Percentiles rank a stretch among this genome's conserved stretches.
Conservation (phyloP, 371 early-diverging fungal genomes). For the Gilbertella persicaria region DNA sequence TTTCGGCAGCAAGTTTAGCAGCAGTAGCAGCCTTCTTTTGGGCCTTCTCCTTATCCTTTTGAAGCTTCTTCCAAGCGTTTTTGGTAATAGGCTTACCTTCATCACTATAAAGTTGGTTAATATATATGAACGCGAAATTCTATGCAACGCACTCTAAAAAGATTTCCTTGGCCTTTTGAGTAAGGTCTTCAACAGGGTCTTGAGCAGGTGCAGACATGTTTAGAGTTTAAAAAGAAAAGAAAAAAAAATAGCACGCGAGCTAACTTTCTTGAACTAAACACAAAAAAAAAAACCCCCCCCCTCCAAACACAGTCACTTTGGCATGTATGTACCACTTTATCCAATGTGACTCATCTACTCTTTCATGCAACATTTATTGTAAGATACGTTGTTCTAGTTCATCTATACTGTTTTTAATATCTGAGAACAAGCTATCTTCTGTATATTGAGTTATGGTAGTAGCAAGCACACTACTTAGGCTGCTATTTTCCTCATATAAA, state of each 20-base stretch:
- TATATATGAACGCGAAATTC: neutral
- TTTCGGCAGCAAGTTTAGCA: conserved; percentile 83
- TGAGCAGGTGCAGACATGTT: conserved; percentile 38
- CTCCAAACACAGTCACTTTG: neutral
- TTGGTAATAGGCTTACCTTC: conserved; percentile 92
- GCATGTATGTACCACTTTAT: neutral
- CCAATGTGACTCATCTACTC: neutral
- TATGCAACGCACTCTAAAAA: conserved; percentile 48
- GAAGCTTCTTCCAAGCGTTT: conserved; percentile 91
- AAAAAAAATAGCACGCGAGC: conserved; percentile 2
- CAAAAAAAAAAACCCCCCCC: neutral
- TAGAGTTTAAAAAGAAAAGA: neutral
- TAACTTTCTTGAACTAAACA: too few relatives aligned
- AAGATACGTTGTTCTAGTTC: neutral
- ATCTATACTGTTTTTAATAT: neutral
- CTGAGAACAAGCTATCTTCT: neutral
- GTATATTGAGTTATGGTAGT: neutral
- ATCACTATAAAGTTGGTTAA: conserved; percentile 48
- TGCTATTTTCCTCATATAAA: neutral
- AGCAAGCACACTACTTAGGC: neutral
- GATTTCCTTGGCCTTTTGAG: conserved; percentile 58
- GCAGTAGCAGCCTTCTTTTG: conserved; percentile 76
- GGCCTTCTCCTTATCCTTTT: conserved; percentile 90
- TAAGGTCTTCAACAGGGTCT: conserved; percentile 50
- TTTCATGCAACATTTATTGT: neutral